Conservation (phyloP, 1,284 basidiomycete species). For the Salmacisia buchloeana region DNA sequence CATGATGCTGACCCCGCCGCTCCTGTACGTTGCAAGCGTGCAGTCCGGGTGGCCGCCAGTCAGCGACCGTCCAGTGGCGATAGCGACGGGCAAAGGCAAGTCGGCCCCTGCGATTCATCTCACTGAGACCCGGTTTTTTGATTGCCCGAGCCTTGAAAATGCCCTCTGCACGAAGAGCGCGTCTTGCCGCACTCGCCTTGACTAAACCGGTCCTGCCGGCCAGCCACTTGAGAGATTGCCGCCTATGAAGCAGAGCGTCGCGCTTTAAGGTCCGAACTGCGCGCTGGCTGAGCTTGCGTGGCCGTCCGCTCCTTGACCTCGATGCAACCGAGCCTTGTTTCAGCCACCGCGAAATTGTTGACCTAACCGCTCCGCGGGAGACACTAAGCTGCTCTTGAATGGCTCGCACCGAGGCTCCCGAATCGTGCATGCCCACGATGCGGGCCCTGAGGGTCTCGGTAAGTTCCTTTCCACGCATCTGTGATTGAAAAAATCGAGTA, state of each 20-base stretch:
- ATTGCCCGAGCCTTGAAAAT: not conserved
- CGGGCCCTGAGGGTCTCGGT: not conserved
- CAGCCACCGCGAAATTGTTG: not conserved
- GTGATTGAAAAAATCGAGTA: not conserved
- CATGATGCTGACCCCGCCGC: not conserved
- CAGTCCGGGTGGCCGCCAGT: not conserved
- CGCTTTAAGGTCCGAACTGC: too few relatives aligned
- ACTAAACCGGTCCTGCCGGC: not conserved
- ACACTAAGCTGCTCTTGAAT: not conserved
- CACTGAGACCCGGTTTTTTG: not conserved
- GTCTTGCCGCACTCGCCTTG: too few relatives aligned
- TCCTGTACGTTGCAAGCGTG: not conserved
- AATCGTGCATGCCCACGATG: not conserved
- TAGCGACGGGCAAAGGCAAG: not conserved
- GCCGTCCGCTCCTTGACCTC: too few relatives aligned
- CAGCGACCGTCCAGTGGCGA: not conserved
- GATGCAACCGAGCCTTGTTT: too few relatives aligned
- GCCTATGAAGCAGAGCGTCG: too few relatives aligned
- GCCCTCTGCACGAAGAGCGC: not conserved
- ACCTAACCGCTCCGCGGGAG: not conserved
- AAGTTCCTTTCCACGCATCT: not conserved
- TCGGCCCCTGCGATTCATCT: not conserved
- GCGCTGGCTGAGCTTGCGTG: too few relatives aligned
- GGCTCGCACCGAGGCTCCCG: not conserved
- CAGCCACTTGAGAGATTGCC: not conserved